Evolutionary conservation across 1,139 yeast species (phyloP).

Genomic region (Yamadazyma triangularis): DNA sequence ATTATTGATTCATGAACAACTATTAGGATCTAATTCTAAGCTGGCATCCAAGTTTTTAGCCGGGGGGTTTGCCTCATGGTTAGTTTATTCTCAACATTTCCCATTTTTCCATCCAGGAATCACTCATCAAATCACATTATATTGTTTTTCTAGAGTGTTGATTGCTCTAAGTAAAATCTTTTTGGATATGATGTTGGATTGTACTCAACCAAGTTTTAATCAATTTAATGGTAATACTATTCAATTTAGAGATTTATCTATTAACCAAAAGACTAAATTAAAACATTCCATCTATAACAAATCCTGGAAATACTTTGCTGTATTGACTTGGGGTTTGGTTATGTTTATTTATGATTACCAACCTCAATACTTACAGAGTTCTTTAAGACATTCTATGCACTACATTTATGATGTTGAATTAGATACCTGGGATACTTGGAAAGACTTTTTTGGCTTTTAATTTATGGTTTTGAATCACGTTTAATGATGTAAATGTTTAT

Average conservation of each 20-base stretch:
- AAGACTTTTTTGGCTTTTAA: conserved; percentile 36
- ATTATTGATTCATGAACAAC: conserved; percentile 27
- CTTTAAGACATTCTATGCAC: conserved; percentile 68
- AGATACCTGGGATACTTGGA: conserved; percentile 41
- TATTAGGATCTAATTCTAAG: conserved; percentile 29
- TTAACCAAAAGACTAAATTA: conserved; percentile 30
- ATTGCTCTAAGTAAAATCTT: conserved; percentile 49
- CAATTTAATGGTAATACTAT: conserved; percentile 11
- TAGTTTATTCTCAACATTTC: conserved; percentile 60
- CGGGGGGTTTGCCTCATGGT: conserved; percentile 61
- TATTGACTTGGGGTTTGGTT: conserved; percentile 71
- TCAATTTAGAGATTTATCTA: conserved; percentile 24
- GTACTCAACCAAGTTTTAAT: conserved; percentile 32
- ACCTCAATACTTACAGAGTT: conserved; percentile 59
- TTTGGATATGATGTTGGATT: conserved; percentile 33
- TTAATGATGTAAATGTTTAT: too few relatives aligned
- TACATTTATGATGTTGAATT: conserved; percentile 59
- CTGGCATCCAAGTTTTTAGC: conserved; percentile 47
- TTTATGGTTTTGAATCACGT: neutral
- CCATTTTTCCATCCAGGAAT: conserved; percentile 45
- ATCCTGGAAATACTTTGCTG: conserved; percentile 65
- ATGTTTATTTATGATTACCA: conserved; percentile 68
- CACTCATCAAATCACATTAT: conserved; percentile 56
- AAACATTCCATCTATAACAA: conserved; percentile 32
- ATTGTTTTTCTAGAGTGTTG: conserved; percentile 56